Evolutionary conservation across 139 green algal genomes (phyloP).

Genomic region (Trebouxia sp.): DNA sequence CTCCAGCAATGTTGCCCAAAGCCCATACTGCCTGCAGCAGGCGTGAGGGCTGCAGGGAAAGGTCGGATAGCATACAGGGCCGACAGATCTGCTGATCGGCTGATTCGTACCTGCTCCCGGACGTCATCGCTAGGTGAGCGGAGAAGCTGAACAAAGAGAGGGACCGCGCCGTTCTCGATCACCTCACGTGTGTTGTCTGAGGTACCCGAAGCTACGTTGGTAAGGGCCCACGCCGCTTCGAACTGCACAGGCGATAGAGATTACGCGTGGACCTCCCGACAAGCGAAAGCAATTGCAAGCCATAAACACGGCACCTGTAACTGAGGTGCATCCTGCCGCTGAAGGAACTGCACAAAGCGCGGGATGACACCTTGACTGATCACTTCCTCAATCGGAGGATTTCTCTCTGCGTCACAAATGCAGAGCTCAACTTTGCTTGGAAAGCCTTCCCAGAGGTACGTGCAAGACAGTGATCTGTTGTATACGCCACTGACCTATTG

Average conservation of each 20-base stretch:
- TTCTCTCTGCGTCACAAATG: conserved; percentile 77
- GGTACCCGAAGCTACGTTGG: conserved; percentile 98
- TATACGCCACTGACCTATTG: conserved; percentile 75
- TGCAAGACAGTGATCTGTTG: not conserved
- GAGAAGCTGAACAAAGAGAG: conserved; percentile 98
- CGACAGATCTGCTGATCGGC: not conserved
- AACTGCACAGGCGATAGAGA: conserved; percentile 67
- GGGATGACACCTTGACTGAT: conserved; percentile 95
- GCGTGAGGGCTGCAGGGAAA: not conserved
- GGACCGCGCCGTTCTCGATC: conserved; percentile 94
- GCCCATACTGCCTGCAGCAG: conserved; percentile 95
- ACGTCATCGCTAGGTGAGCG: conserved; percentile 92
- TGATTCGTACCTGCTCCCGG: conserved; percentile 82
- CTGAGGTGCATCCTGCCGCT: conserved; percentile 81
- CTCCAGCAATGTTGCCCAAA: conserved; percentile 97
- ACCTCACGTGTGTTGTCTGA: conserved; percentile 97
- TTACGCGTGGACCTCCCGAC: not conserved
- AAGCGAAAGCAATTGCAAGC: not conserved
- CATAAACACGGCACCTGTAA: conserved; percentile 64
- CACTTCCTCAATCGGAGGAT: conserved; percentile 98
- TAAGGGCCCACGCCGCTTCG: conserved; percentile 98
- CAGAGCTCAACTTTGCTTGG: not conserved
- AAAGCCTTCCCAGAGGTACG: not conserved
- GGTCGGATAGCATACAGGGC: not conserved
- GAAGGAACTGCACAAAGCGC: conserved; percentile 96